Base-by-base conservation (phyloP, 345 rosid species). In the Toxicodendron radicans region DNA sequence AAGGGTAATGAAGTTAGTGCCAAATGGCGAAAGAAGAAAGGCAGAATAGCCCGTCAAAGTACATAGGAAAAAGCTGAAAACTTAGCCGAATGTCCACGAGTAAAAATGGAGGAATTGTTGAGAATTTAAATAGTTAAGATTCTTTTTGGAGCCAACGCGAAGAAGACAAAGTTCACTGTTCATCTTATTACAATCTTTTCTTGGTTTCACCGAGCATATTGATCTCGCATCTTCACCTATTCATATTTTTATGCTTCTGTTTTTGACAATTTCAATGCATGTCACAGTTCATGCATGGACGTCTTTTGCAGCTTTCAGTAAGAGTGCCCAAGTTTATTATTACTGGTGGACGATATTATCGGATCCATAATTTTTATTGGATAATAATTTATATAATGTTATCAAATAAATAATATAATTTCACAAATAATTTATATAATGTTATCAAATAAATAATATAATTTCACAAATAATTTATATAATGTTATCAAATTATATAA, bases 51-150 rank as follows among this genome's bases (percentile, higher is more conserved):
- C n/a, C n/a, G 51, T 66, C 64, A 60, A 79, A 48, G 66, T 8
- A 51, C n/a, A n/a, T 51, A 45, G 66, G 17, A 7, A 7, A 38
- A 7, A 5, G 9, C 43, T 38, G 9, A 38, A 5, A 38, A 38
- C 9, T 38, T 38, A 64, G 73, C 72, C 74, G 70, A 60, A 60
- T 24, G 68, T 53, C 80, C 82, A 67, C 56, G 6, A 13, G 1
- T 27, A 75, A 73, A 56, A 76, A 18, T 20, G 64, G 35, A 69
- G 76, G 71, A 24, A 24, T 78, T 72, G 54, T 2, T 16, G 54
- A 20, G 83, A 74, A 84, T 84, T 79, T 84, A 84, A 84, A 76
- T 18, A 57, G 30, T 14, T 1, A 0, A 64, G 84, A 71, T 81
- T 71, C 85, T 10, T 21, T 30, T 58, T 23, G 16, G 64, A 45